phyloP scores from a whole-genome alignment of 495 filamentous ascomycete genomes.

The Penicillium coprophilum region DNA sequence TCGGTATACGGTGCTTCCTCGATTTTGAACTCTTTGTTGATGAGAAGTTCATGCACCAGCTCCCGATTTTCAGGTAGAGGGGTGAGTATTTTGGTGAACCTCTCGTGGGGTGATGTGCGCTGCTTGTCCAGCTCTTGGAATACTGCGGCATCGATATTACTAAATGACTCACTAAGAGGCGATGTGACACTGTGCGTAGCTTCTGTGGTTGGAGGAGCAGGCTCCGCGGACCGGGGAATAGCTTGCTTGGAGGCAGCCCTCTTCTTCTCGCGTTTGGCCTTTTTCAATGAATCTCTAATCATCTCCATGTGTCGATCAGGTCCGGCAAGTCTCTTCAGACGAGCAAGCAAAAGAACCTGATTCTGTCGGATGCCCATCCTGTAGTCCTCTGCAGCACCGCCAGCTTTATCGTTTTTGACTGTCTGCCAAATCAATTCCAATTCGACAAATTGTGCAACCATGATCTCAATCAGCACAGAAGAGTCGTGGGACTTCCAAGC shows the following conservation, averaged over 20 bases:
- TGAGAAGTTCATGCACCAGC: conserved; percentile 85
- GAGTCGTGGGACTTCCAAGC: conserved; percentile 95
- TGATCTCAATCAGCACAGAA: conserved; percentile 82
- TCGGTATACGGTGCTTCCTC: conserved; percentile 52
- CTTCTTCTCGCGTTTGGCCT: conserved; percentile 70
- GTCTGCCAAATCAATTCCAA: conserved; percentile 95
- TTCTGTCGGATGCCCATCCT: conserved; percentile 91
- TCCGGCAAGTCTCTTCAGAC: conserved; percentile 87
- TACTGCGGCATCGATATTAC: conserved; percentile 39
- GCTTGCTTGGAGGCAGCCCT: conserved; percentile 56
- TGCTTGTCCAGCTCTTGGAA: conserved; percentile 41
- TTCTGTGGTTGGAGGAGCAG: conserved; percentile 34
- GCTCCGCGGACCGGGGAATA: conserved; percentile 51
- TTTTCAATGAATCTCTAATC: conserved; percentile 78
- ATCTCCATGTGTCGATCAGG: conserved; percentile 76
- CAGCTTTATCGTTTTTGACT: conserved; percentile 84
- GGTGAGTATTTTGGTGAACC: conserved; percentile 55
- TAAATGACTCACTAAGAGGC: conserved; percentile 49
- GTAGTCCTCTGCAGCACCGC: conserved; percentile 86
- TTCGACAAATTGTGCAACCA: conserved; percentile 94
- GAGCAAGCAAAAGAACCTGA: conserved; percentile 81
- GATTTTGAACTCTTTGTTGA: conserved; percentile 79
- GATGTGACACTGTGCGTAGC: conserved; percentile 45
- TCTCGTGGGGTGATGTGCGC: conserved; percentile 42
- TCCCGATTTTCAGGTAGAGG: conserved; percentile 80